Evolutionary conservation across 2,329 filamentous ascomycete genomes (phyloP), one percentile per base, ranked within the genome.

Genomic region (Ploettnerulaceae sp.): DNA sequence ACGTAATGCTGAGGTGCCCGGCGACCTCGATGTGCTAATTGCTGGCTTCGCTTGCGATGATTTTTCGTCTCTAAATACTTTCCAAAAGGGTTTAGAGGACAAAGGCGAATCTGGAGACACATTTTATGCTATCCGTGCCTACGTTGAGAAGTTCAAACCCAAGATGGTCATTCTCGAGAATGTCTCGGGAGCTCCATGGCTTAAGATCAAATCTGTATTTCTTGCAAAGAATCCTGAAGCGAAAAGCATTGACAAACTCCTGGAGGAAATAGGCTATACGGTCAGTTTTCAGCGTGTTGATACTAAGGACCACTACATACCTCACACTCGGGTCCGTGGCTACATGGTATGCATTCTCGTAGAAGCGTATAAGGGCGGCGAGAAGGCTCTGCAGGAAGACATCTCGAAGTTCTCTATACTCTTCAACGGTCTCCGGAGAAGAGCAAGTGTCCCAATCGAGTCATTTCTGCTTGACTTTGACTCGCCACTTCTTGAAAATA

Each of bases 31-130:
- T 52, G 61, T 91, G 0, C 66, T 91, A 1, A 69, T 90, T 34
- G 82, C 82, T 5, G 86, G 86, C 0, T 86, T 83, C 32, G 82
- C 84, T 0, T 93, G 86, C 55, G 83, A 87, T 2, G 86, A 90
- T 57, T 86, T 84, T 53, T 90, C 86, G 0, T 59, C 54, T 0
- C 63, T 89, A 24, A 91, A 89, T 61, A 75, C 68, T 39, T 63
- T 69, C 4, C 67, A 68, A 12, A 79, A 79, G 47, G 63, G 64
- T 0, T 61, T 82, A 0, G 65, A 72, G 1, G 69, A 75, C 6
- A 66, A 72, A 11, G 83, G 83, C 2, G 79, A 88, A 55, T 86
- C 84, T 0, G 75, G 73, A 0, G 71, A 76, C 26, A 89, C 85
- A 0, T 85, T 85, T 61, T 68, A 71, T 29, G 77, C 76, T 0